Conservation (phyloP, 768 basidiomycete genomes). For the Trametes elegans region DNA sequence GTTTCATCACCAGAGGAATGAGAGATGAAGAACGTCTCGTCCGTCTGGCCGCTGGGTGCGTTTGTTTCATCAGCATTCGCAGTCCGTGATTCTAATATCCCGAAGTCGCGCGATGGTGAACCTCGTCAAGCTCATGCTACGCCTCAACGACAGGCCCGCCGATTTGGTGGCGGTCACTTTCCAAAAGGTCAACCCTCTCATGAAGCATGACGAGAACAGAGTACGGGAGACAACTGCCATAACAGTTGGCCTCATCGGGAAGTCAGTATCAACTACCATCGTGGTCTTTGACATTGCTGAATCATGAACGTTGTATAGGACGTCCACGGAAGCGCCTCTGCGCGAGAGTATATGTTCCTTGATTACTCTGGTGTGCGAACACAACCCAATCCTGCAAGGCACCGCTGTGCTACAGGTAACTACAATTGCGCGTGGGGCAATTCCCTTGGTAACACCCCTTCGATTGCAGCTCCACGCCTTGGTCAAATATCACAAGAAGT, state of each 20-base stretch:
- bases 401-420: constrained; percentile 66
- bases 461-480: constrained; percentile 55
- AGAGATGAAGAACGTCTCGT: constrained; percentile 55
- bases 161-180: constrained; percentile 39
- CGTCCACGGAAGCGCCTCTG: constrained; percentile 49
- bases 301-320: constrained; percentile 32
- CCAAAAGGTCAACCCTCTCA: constrained; percentile 46
- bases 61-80: not conserved
- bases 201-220: constrained; percentile 44
- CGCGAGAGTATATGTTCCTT: constrained; percentile 60
- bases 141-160: constrained; percentile 32
- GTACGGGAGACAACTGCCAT: constrained; percentile 65
- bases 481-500: constrained; percentile 56
- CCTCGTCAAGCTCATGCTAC: constrained; percentile 43
- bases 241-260: constrained; percentile 54
- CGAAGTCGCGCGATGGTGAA: constrained; percentile 48
- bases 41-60: constrained; percentile 69
- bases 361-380: constrained; percentile 62
- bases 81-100: not conserved
- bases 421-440: too few relatives aligned
- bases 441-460: too few relatives aligned
- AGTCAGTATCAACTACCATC: constrained; percentile 27
- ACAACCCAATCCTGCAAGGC: constrained; percentile 69
- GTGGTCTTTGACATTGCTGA: too few relatives aligned
- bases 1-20: constrained; percentile 48